Conservation (phyloP, 2,329 filamentous ascomycete genomes). For the Alternaria gaisen region DNA sequence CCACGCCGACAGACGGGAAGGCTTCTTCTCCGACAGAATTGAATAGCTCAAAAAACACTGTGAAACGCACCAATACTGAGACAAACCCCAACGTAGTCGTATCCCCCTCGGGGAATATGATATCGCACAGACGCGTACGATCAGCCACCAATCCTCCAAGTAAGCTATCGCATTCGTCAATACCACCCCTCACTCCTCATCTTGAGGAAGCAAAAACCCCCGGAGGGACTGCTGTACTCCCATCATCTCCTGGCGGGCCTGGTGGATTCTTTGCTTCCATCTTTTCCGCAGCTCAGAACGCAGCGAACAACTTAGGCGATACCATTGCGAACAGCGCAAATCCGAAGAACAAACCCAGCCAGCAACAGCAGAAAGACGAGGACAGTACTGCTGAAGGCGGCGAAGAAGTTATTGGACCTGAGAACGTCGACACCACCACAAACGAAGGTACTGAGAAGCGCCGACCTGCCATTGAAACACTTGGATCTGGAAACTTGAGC, state of each 20-base stretch:
- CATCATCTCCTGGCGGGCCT: conserved; percentile 57
- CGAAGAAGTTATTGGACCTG: conserved; percentile 55
- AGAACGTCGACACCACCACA: conserved; percentile 34
- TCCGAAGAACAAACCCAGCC: conserved; percentile 59
- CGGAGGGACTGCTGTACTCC: conserved; percentile 61
- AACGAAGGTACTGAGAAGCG: conserved; percentile 49
- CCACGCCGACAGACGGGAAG: conserved; percentile 65
- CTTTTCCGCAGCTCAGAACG: conserved; percentile 91
- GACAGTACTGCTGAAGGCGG: conserved; percentile 42
- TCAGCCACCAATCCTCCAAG: conserved; percentile 72
- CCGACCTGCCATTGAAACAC: conserved; percentile 83
- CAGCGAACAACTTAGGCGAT: conserved; percentile 77
- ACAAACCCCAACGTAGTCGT: conserved; percentile 63
- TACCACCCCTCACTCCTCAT: conserved; percentile 74
- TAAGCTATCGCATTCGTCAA: conserved; percentile 81
- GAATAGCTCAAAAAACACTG: conserved; percentile 31
- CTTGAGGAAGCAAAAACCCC: conserved; percentile 73
- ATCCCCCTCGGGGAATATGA: conserved; percentile 74
- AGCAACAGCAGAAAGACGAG: conserved; percentile 40
- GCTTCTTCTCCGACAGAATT: conserved; percentile 46
- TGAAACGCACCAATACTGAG: conserved; percentile 43
- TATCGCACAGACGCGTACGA: conserved; percentile 72
- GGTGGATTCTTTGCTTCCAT: conserved; percentile 89
- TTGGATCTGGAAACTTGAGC: conserved; percentile 88
- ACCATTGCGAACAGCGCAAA: conserved; percentile 74